Evolutionary conservation across 2,329 filamentous ascomycete genomes (phyloP).

Genomic region (Cladosporium sp.): DNA sequence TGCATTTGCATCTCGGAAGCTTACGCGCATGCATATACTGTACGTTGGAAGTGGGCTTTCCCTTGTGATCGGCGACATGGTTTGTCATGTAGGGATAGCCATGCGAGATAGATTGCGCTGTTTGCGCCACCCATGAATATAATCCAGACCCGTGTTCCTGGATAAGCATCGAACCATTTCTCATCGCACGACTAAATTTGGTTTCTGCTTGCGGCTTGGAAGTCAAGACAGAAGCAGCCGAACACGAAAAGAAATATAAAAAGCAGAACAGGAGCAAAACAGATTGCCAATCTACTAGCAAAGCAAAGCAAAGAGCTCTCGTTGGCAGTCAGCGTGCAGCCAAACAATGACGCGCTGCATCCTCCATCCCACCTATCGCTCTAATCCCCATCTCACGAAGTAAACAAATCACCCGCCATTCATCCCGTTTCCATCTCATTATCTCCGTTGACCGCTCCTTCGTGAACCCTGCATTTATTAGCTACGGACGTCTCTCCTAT

Average conservation of each 20-base stretch:
- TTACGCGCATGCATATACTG: slow-evolving; percentile 2
- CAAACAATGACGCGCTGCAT: not conserved
- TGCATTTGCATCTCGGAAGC: not conserved
- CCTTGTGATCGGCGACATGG: slow-evolving; percentile 3
- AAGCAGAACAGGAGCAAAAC: not conserved
- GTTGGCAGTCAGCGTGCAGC: not conserved
- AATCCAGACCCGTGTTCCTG: not conserved
- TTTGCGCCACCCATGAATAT: slow-evolving; percentile 9
- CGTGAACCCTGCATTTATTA: slow-evolving; percentile 1
- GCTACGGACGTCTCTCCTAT: not conserved
- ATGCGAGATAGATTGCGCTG: slow-evolving; percentile 6
- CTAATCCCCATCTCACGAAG: not conserved
- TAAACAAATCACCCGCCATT: not conserved
- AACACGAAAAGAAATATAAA: not conserved
- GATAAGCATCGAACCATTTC: not conserved
- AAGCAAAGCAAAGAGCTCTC: not conserved
- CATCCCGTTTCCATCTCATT: not conserved
- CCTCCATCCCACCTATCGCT: not conserved
- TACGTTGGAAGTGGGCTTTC: not conserved
- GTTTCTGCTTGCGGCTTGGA: not conserved
- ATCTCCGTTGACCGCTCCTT: slow-evolving; percentile 19
- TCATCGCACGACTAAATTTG: not conserved
- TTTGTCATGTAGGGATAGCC: slow-evolving; percentile 1
- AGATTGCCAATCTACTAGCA: not conserved
- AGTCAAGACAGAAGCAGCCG: not conserved